phyloP scores from a whole-genome alignment of 257 asterid species.

The Petrea volubilis region DNA sequence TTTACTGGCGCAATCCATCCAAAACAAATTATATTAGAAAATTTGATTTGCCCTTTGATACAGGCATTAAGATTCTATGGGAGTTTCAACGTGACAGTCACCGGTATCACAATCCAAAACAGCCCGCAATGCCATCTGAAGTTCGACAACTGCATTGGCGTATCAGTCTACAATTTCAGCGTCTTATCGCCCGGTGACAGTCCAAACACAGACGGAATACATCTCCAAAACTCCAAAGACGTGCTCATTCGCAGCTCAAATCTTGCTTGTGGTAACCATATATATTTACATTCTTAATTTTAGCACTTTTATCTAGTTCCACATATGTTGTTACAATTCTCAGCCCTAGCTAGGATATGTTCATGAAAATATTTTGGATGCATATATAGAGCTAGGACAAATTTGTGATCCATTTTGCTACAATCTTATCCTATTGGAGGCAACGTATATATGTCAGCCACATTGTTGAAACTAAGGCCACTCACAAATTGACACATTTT shows the following conservation, averaged over 20 bases:
- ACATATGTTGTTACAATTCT: background rate
- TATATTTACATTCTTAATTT: background rate
- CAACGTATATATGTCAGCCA: constrained; percentile 18
- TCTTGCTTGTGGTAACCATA: constrained; percentile 78
- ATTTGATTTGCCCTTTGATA: too few species aligned
- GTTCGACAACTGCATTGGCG: constrained; percentile 82
- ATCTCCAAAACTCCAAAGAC: constrained; percentile 82
- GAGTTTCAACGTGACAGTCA: constrained; percentile 76
- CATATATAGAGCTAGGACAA: constrained; percentile 3
- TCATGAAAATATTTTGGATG: background rate
- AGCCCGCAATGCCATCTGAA: constrained; percentile 91
- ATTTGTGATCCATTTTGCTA: constrained; percentile 13
- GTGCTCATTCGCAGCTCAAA: constrained; percentile 65
- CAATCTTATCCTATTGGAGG: constrained; percentile 32
- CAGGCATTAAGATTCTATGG: constrained; percentile 92
- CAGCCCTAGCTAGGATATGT: background rate
- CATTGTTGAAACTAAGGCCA: constrained; percentile 22
- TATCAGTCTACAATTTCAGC: constrained; percentile 61
- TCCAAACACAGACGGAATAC: constrained; percentile 96
- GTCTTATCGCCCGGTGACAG: constrained; percentile 83
- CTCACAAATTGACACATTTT: constrained; percentile 29
- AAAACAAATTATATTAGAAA: too few species aligned
- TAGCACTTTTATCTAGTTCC: background rate
- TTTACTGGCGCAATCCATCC: too few species aligned
- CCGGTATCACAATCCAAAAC: constrained; percentile 73